Evolutionary conservation across 2,329 filamentous ascomycete genomes (phyloP), one percentile per base, ranked within the genome.

Genomic region (Talaromyces sp.): DNA sequence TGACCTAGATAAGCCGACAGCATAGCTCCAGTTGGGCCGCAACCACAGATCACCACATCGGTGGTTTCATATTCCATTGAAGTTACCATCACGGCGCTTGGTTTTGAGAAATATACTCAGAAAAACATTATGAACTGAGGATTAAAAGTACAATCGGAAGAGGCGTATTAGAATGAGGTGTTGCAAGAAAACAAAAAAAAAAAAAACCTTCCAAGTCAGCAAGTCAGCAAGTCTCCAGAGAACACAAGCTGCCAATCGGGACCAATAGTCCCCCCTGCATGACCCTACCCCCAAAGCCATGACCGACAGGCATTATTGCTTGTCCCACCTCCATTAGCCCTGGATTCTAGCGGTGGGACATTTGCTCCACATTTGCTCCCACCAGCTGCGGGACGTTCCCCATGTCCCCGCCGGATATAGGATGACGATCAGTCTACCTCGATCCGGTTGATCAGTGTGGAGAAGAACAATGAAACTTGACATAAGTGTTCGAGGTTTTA

Each of bases 21-120:
- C 62, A 71, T 63, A 10, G 65, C 67, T 8, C 70, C 70, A 3
- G 70, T 70, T 21, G 70, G 70, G 9, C 70, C 70, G 29, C 70
- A 70, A 14, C 71, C 70, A 55, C 67, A 70, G 27, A 73, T 72
- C 38, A 73, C 58, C 11, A 72, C 66, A 9, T 69, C 66, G 8
- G 69, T 69, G 14, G 64, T 65, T 31, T 66, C 64, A 41, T 58
- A 66, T 17, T 63, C 46, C 6, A 24, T 32, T 14, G 58, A 52
- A 13, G 24, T 19, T 24, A 24, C 11, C 58, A 59, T 59, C 9
- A 6, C 29, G 14, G 5, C 17, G 14, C 35, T 38, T n/a, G 7
- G 17, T 8, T n/a, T n/a, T 38, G 35, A n/a, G 5, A 0, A 2
- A 5, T 38, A 38, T 38, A 8, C 17, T 38, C 7, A n/a, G 17